Evolutionary conservation across 106 monocot species (phyloP), one percentile per base, ranked within the genome.

Genomic region (Dendrobium chrysotoxum): DNA sequence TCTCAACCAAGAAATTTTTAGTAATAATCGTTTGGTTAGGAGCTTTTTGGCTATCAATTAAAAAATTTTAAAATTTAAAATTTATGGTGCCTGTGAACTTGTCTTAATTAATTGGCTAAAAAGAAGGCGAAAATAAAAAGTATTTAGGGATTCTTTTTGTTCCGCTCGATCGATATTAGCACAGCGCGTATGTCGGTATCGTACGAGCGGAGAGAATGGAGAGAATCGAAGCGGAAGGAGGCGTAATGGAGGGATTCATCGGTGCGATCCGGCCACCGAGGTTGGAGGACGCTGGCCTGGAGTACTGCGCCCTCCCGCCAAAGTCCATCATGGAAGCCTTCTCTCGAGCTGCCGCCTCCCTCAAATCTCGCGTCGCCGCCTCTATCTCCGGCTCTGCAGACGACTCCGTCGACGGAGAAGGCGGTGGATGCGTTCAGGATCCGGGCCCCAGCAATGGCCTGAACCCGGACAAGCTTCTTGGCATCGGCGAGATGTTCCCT

Each of bases 231-330:
- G 50, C 13, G 13, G 78, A 67, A 72, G 84, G 58, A 44, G 64
- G 21, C 30, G 70, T 25, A n/a, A 35, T n/a, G 45, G 78, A 78
- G 9, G 73, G 25, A 15, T 26, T 76, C 39, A 75, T 70, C 16
- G 72, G 42, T 41, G 12, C 75, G 28, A 83, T 93, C 72, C 76
- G 25, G 0, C 91, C 95, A 41, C 95, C 98, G 76, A 72, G 79
- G 47, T 83, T 95, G 44, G 98, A 99, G 61, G 93, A 99, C 72
- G 98, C 98, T 0, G 95, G 98, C 17, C 90, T 99, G 28, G 98
- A 99, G 84, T 87, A 91, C 85, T 95, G 98, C 80, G 93, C 92
- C 25, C 95, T 99, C 42, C 86, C 95, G 6, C 86, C 80, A 2
- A 86, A 90, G 4, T 87, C 95, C 61, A 99, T 99, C 85, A 81